Base-by-base conservation (phyloP, 805 yeast genomes). In the Wickerhamiella sorbophila region DNA sequence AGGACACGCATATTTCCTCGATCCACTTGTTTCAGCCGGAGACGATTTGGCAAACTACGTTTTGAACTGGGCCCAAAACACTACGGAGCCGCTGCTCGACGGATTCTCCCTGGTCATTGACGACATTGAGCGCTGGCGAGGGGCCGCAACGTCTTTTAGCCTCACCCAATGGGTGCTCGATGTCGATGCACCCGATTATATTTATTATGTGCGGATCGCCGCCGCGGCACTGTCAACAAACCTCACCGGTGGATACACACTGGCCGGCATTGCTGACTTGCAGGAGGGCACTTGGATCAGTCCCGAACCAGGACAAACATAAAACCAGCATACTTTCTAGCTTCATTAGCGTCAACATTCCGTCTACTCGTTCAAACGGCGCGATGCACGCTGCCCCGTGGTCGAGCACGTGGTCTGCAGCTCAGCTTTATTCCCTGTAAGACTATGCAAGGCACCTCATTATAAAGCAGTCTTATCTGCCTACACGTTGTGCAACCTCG, bases 51-150 rank as follows among this genome's bases (percentile, higher is more conserved):
- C 65, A 3, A 43, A 61, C 8, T 43, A 72, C 10, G 33, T 48
- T 3, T 18, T 44, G n/a, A 34, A 38, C n/a, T 55, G 59, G 59
- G 19, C 40, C 16, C 48, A 15, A 42, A 45, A 3, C 45, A 36
- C 5, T 36, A 44, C 19, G 31, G 36, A 31, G 18, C n/a, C 29
- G 14, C 39, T 5, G 22, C 58, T 55, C 48, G 63, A 70, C 24
- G 77, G 78, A 0, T 72, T 69, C 40, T 79, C 94, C 1, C 57
- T 86, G 36, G 53, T 86, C 33, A 62, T 86, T 21, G 85, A 86
- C 52, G 96, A 86, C 54, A 63, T 86, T 16, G 95, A 86, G 57
- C 63, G 77, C 18, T 82, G 71, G 53, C 71, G 76, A 4, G 94
- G 85, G 0, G 55, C 57, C 3, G 62, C 66, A 4, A 58, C 65